Evolutionary conservation across 495 filamentous ascomycete species (phyloP).

Genomic region (Massariosphaeria phaeospora): DNA sequence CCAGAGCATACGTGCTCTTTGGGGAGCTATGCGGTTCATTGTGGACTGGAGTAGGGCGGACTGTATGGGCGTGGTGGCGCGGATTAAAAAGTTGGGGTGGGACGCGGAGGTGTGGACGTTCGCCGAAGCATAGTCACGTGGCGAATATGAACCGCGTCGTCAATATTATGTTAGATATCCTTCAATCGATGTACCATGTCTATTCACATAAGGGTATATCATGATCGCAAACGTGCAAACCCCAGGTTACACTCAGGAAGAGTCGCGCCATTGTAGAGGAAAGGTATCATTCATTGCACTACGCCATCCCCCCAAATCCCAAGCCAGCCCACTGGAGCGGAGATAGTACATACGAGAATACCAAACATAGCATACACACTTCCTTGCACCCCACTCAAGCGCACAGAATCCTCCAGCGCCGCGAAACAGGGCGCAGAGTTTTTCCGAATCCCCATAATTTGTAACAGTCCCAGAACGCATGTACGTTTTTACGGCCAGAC

Average conservation of each 20-base stretch:
- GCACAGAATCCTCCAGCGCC: background rate
- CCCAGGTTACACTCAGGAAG: background rate
- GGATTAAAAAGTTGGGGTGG: conserved; percentile 16
- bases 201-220: too few relatives aligned
- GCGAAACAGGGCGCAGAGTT: background rate
- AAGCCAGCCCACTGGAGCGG: conserved; percentile 10
- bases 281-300: conserved; percentile 2
- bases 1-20: conserved; percentile 36
- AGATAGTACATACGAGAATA: conserved; percentile 21
- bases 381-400: background rate
- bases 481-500: background rate
- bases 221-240: background rate
- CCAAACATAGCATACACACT: conserved; percentile 8
- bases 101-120: conserved; percentile 20
- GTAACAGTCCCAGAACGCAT: background rate
- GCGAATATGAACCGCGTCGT: background rate
- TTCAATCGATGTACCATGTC: background rate
- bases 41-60: background rate
- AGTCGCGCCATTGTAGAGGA: background rate
- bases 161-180: background rate
- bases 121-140: conserved; percentile 27
- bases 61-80: background rate
- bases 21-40: conserved; percentile 21
- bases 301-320: background rate
- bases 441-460: background rate